Conservation (phyloP, 2,329 filamentous ascomycete species). For the Cadophora sp. region DNA sequence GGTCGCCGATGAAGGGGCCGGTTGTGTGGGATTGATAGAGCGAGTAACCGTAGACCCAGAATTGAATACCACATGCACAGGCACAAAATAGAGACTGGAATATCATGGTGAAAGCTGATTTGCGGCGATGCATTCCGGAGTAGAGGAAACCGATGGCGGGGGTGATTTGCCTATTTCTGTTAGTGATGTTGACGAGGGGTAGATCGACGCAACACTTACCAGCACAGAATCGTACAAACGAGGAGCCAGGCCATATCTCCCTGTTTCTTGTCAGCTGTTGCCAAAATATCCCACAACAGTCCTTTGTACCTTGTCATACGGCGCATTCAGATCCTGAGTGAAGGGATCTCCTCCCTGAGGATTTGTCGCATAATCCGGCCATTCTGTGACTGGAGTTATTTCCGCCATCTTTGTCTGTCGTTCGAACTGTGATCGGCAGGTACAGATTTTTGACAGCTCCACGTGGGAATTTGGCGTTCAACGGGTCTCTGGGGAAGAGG, state of each 20-base stretch:
- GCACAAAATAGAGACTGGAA: conserved; percentile 19
- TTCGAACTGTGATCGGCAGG: background rate
- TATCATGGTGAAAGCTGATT: conserved; percentile 24
- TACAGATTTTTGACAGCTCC: background rate
- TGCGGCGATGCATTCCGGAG: conserved; percentile 20
- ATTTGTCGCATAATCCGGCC: conserved; percentile 18
- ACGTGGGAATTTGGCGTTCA: conserved; percentile 1
- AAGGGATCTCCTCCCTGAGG: conserved; percentile 19
- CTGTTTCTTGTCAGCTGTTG: background rate
- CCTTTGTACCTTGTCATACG: conserved; percentile 15
- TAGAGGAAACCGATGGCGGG: conserved; percentile 22
- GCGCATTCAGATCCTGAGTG: conserved; percentile 22
- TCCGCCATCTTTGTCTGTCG: background rate
- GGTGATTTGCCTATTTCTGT: conserved; percentile 11
- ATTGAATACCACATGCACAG: conserved; percentile 18
- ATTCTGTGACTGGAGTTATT: conserved; percentile 19
- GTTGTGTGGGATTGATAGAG: conserved; percentile 20
- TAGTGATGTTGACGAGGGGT: background rate
- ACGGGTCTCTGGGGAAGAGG: conserved; percentile 1
- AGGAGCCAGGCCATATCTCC: conserved; percentile 19
- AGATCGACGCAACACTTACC: background rate
- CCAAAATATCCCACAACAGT: background rate
- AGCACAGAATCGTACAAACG: conserved; percentile 6
- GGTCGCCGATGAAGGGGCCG: conserved; percentile 19
- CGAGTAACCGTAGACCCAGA: conserved; percentile 20